Conservation (phyloP, 1,284 basidiomycete genomes). For the Leucoagaricus sp. region DNA sequence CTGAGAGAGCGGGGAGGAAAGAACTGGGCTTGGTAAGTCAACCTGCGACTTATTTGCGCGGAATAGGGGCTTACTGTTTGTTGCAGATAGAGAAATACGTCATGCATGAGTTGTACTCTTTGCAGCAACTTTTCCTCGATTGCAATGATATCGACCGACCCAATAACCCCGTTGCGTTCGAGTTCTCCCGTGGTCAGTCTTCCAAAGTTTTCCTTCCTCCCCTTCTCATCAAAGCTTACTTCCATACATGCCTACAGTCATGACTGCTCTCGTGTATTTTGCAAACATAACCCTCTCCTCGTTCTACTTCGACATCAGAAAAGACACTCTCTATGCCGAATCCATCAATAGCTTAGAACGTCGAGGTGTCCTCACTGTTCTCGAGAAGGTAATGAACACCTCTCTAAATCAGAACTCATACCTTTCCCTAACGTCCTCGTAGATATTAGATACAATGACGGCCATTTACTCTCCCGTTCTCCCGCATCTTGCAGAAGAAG, state of each 20-base stretch:
- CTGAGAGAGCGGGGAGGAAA: slow-evolving; percentile 40
- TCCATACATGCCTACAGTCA: slow-evolving; percentile 42
- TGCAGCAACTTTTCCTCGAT: slow-evolving; percentile 69
- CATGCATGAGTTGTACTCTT: slow-evolving; percentile 78
- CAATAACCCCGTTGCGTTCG: slow-evolving; percentile 43
- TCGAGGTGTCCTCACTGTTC: slow-evolving; percentile 66
- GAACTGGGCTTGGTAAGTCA: slow-evolving; percentile 66
- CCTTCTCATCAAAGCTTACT: neutral
- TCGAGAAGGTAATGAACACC: slow-evolving; percentile 60
- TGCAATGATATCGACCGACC: slow-evolving; percentile 55
- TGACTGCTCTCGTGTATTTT: slow-evolving; percentile 63
- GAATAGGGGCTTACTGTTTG: neutral
- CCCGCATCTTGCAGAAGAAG: slow-evolving; percentile 93
- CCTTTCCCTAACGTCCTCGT: slow-evolving; percentile 2
- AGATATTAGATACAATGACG: slow-evolving; percentile 75
- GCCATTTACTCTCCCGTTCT: slow-evolving; percentile 84
- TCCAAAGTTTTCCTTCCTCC: neutral
- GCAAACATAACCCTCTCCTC: slow-evolving; percentile 74
- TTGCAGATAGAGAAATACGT: slow-evolving; percentile 80
- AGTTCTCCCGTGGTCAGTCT: slow-evolving; percentile 80
- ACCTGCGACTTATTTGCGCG: neutral
- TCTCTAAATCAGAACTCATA: neutral
- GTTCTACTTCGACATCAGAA: slow-evolving; percentile 91
- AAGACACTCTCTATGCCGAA: slow-evolving; percentile 90
- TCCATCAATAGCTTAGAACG: slow-evolving; percentile 53